These are phyloP conservation scores for Spatholobus suberectus DNA, from an alignment of 306 rosid genomes.

Conservation along the genomic window DNA sequence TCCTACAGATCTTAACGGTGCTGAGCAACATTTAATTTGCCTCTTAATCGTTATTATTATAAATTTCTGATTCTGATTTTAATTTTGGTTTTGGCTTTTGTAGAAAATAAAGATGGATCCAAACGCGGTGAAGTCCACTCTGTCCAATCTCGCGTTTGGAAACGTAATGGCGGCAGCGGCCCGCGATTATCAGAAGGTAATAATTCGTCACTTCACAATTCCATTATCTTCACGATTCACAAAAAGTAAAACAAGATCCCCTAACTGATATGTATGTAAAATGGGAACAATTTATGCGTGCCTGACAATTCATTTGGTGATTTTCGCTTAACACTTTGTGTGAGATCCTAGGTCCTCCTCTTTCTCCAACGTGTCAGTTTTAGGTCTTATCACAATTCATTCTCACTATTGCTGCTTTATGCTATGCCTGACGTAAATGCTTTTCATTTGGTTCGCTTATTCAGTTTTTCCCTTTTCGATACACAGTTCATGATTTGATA, in stretches of 20 bases:
- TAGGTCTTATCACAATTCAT: neutral
- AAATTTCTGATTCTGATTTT: neutral
- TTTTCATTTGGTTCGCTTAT: too few species aligned
- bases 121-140: slow-evolving; percentile 80
- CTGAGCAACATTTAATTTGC: neutral
- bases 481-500: neutral
- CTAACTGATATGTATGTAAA: neutral
- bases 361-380: neutral
- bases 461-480: neutral
- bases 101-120: slow-evolving; percentile 68
- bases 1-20: slow-evolving; percentile 21
- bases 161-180: slow-evolving; percentile 95
- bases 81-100: neutral
- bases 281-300: neutral
- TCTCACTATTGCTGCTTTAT: too few species aligned
- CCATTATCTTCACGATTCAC: neutral
- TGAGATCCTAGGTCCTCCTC: neutral
- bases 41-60: neutral
- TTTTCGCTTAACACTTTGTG: neutral
- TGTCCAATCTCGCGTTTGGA: slow-evolving; percentile 82
- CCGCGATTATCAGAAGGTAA: slow-evolving; percentile 82
- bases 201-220: slow-evolving; percentile 7
- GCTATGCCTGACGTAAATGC: too few species aligned
- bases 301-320: neutral
- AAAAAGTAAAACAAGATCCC: neutral